Conservation (phyloP, 192 early-diverging fungal genomes). For the Umbelopsis vinacea region DNA sequence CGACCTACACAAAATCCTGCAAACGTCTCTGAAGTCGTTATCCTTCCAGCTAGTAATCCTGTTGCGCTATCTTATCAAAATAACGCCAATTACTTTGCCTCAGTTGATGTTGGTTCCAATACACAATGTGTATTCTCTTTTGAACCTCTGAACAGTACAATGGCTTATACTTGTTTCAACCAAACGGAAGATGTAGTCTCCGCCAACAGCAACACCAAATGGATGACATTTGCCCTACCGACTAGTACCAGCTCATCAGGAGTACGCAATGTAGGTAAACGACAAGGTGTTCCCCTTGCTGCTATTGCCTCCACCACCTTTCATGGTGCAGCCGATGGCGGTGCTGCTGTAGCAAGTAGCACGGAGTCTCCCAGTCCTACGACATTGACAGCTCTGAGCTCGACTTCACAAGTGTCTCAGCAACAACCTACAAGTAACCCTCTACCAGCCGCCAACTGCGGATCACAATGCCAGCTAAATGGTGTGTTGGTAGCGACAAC, state of each 20-base stretch:
- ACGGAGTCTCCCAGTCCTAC: background rate
- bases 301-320: no score
- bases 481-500: background rate
- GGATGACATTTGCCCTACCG: background rate
- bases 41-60: background rate
- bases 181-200: background rate
- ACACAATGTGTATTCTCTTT: slow-evolving; percentile 3
- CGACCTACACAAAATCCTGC: background rate
- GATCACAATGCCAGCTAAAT: background rate
- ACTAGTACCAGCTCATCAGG: background rate
- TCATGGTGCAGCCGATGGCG: no score
- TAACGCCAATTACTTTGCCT: background rate
- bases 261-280: no score
- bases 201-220: background rate
- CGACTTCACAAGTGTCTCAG: background rate
- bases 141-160: background rate
- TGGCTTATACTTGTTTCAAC: background rate
- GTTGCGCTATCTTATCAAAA: background rate
- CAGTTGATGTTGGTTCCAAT: background rate
- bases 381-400: background rate
- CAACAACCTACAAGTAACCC: background rate
- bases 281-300: no score
- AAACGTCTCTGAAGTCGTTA: background rate
- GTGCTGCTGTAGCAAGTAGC: no score
- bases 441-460: no score